Conservation (phyloP, 2,329 filamentous ascomycete species). For the Aspergillus novoparasiticus region DNA sequence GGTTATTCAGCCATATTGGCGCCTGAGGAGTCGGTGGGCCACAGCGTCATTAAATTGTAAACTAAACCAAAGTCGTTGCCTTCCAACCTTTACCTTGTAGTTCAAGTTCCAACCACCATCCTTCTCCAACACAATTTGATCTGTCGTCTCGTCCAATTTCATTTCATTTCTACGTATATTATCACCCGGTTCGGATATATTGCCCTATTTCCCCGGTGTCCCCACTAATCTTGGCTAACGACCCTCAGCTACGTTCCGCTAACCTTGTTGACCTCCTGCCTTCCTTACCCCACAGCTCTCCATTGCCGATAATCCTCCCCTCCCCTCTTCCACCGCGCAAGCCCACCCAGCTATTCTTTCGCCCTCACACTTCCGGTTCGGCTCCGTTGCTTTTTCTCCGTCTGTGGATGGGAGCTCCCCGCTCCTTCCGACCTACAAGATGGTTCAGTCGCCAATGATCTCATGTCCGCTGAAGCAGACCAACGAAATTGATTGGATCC, state of each 20-base stretch:
- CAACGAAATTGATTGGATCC: conserved; percentile 98
- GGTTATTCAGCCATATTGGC: background rate
- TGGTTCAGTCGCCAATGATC: conserved; percentile 92
- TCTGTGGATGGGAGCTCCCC: conserved; percentile 37
- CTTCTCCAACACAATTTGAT: background rate
- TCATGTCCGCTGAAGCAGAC: conserved; percentile 89
- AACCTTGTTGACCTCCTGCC: background rate
- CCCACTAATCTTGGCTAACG: conserved; percentile 6
- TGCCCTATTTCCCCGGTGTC: background rate
- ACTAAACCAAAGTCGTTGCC: background rate
- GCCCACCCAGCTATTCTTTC: background rate
- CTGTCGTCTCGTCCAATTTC: background rate
- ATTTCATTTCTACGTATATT: background rate
- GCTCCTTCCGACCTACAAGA: conserved; percentile 47
- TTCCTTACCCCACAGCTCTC: conserved; percentile 9
- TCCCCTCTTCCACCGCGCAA: background rate
- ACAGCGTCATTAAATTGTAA: background rate
- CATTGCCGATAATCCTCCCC: conserved; percentile 6
- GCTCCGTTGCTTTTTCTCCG: background rate
- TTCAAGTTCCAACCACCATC: background rate
- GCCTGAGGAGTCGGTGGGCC: background rate
- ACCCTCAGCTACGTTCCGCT: background rate
- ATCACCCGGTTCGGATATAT: background rate
- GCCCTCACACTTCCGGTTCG: background rate
- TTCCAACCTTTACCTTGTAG: background rate